Evolutionary conservation across 2,329 filamentous ascomycete genomes (phyloP), one percentile per base, ranked within the genome.

Genomic region (Paraconiothyrium brasiliense): DNA sequence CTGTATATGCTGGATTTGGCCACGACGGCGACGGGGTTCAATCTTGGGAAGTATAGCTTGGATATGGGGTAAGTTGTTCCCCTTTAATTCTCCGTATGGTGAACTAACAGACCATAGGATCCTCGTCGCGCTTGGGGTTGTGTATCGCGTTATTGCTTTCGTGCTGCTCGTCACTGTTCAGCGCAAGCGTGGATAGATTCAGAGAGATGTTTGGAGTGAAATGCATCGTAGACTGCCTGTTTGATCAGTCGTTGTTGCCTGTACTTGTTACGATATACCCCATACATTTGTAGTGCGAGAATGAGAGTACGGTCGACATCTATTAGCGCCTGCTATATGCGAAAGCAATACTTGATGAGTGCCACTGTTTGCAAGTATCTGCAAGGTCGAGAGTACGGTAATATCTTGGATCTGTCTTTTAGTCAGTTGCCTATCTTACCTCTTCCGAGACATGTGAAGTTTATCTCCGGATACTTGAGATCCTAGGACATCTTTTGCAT

Each of bases 1-100:
- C 67, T 88, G 5, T 88, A 86, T 46, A 37, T 47, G 16, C 41
- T 63, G 14, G 37, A 63, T 34, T 37, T 37, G 20, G 85, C 85
- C 5, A 76, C 79, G 0, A 22, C 75, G 13, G 67, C 67, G 1
- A 78, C 82, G 1, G 85, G 85, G 0, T 87, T 81, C 62, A 72
- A 78, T 41, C 71, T 87, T 1, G 75, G 82, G 22, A 74, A 79
- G 57, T 80, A 82, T 54, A 78, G 76, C 66, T 59, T 76, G 41
- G 87, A 88, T 67, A 68, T 85, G 62, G 56, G 54, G 61, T 63
- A 54, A 54, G 61, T 63, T n/a, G 22, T 22, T 16, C 27, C 35
- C 8, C 20, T n/a, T 13, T 16, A 10, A 14, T 22, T 43, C 11
- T 13, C 2, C 35, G 13, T 4, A 27, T 35, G 32, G 6, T 24